These are phyloP conservation scores for Mycena kentingensis DNA, from an alignment of 768 basidiomycete genomes.

Conservation along the genomic window DNA sequence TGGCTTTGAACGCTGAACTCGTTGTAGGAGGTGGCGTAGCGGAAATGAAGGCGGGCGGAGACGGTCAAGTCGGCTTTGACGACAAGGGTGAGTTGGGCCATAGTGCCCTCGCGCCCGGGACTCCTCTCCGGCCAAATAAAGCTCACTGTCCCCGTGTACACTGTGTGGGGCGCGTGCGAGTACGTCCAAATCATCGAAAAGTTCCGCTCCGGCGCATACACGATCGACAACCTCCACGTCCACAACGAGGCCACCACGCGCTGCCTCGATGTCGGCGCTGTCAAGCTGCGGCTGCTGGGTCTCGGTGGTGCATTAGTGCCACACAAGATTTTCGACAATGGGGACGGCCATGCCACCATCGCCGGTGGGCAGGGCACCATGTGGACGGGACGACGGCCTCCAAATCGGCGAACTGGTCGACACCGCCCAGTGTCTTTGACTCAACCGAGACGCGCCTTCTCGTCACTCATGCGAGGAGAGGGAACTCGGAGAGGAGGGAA, in stretches of 20 bases:
- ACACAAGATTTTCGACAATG: slow-evolving; percentile 94
- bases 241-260: slow-evolving; percentile 96
- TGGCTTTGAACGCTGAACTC: slow-evolving; percentile 93
- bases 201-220: slow-evolving; percentile 80
- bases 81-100: slow-evolving; percentile 85
- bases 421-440: slow-evolving; percentile 92
- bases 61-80: slow-evolving; percentile 94
- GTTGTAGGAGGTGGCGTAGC: slow-evolving; percentile 94
- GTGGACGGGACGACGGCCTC: slow-evolving; percentile 96
- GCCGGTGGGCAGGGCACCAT: slow-evolving; percentile 98
- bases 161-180: slow-evolving; percentile 95
- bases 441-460: slow-evolving; percentile 91
- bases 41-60: slow-evolving; percentile 95
- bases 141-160: slow-evolving; percentile 90
- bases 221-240: slow-evolving; percentile 87
- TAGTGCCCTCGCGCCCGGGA: slow-evolving; percentile 90
- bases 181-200: slow-evolving; percentile 93
- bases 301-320: slow-evolving; percentile 93
- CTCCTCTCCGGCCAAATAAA: slow-evolving; percentile 88
- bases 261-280: slow-evolving; percentile 86
- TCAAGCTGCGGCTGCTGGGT: slow-evolving; percentile 93
- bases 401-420: slow-evolving; percentile 98
- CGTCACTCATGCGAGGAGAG: slow-evolving; percentile 88
- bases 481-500: slow-evolving; percentile 90
- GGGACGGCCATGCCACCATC: slow-evolving; percentile 93